Conservation (phyloP, 2,329 filamentous ascomycete species). For the Botrytis aclada region DNA sequence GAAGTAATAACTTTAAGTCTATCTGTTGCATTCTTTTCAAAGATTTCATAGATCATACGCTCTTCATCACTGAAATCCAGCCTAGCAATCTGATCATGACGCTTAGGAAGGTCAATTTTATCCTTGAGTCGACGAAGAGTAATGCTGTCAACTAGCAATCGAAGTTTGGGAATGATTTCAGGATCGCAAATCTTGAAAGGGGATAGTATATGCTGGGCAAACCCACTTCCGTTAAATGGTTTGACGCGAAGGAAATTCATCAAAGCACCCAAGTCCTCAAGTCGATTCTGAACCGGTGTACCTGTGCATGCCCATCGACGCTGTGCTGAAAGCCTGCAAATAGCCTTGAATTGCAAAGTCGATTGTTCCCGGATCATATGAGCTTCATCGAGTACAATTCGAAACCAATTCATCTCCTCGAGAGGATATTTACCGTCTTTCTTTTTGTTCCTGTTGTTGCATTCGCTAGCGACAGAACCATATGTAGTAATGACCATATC, state of each 20-base stretch:
- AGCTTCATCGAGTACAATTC: conserved; percentile 90
- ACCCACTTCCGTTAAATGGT: conserved; percentile 79
- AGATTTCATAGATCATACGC: conserved; percentile 75
- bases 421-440: conserved; percentile 63
- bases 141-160: conserved; percentile 89
- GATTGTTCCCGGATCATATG: conserved; percentile 87
- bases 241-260: conserved; percentile 80
- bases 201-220: conserved; percentile 74
- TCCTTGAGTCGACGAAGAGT: conserved; percentile 90
- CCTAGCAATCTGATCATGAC: conserved; percentile 68
- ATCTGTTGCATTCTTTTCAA: conserved; percentile 75
- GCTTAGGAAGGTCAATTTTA: conserved; percentile 75
- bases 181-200: conserved; percentile 87
- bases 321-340: conserved; percentile 73
- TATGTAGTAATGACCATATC: conserved; percentile 94
- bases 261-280: conserved; percentile 85
- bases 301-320: conserved; percentile 96
- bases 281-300: conserved; percentile 89
- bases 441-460: conserved; percentile 59
- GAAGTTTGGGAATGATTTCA: conserved; percentile 78
- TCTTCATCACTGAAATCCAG: conserved; percentile 77
- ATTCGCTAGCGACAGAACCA: conserved; percentile 78
- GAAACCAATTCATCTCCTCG: conserved; percentile 82
- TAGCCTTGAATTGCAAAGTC: conserved; percentile 79
- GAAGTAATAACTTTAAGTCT: conserved; percentile 73